Base-by-base conservation (phyloP, 768 basidiomycete genomes). In the Phylloporus sp. region DNA sequence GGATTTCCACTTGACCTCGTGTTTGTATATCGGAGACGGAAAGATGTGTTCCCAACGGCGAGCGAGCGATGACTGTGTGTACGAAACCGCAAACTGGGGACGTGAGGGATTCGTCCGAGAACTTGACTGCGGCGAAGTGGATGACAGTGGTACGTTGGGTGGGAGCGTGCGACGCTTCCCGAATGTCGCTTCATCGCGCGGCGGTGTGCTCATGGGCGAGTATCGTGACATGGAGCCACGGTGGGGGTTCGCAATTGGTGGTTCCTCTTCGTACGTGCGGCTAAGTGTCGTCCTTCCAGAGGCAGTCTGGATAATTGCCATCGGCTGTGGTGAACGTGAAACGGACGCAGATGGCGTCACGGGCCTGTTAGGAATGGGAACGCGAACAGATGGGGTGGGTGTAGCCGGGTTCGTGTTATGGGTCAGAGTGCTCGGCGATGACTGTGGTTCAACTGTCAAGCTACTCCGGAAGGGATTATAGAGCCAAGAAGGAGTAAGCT, bases 1-100 rank as follows among this genome's bases (percentile, higher is more conserved):
- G 10, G 85, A 85, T 57, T 81, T 83, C 95, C 95, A 98, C 66
- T 97, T 97, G 68, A 94, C 79, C 40, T 95, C 86, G 54, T 93
- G 84, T 66, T 91, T 88, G 64, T 81, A 86, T 23, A 80, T 67
- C 7, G 84, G 80, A 16, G 78, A 77, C 0, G 92, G 85, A 62
- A 88, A 86, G 53, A 87, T 80, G 63, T 95, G 91, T 57, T 95
- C 85, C 94, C 95, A 97, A 18, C 94, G 75, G 38, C 88, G 76
- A 2, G 92, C 91, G n/a, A 93, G 80, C 11, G 83, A 84, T 2
- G 81, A 77, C 55, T 88, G 85, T 0, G 79, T 72, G 51, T 84
- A 80, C 0, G 86, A 77, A 11, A 86, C 74, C 1, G 76, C 67
- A 5, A 77, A 69, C 38, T 77, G 75, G 1, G 83, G 84, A 39